Conservation (phyloP, 2,329 filamentous ascomycete genomes). For the Dryadomyces sulphureus region DNA sequence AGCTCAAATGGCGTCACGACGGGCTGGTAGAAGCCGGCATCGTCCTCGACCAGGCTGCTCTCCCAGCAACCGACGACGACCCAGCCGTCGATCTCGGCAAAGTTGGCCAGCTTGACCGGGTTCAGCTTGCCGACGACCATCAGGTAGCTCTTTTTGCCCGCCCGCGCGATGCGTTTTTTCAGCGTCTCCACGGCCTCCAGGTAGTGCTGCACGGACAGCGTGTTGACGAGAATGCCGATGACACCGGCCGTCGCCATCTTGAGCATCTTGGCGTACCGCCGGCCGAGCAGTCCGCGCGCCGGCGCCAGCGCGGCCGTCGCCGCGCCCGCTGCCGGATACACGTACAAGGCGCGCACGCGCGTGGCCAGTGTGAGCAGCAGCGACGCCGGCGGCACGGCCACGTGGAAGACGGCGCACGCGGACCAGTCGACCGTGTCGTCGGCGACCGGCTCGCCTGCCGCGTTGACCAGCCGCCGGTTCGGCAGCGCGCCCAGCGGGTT, state of each 20-base stretch:
- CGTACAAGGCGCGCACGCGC: conserved; percentile 62
- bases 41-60: conserved; percentile 78
- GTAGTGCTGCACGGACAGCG: conserved; percentile 83
- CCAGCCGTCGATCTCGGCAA: conserved; percentile 90
- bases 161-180: conserved; percentile 54
- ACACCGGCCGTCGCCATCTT: conserved; percentile 67
- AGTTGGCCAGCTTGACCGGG: conserved; percentile 90
- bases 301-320: conserved; percentile 13
- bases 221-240: conserved; percentile 92
- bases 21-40: conserved; percentile 66
- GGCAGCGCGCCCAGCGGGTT: conserved; percentile 70
- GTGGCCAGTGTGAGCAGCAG: conserved; percentile 79
- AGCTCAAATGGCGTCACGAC: conserved; percentile 94
- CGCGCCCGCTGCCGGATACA: conserved; percentile 45
- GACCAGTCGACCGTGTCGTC: conserved; percentile 31
- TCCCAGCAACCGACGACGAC: conserved; percentile 98
- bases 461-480: conserved; percentile 52
- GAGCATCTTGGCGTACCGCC: conserved; percentile 78
- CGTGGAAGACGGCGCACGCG: conserved; percentile 63
- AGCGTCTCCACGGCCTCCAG: conserved; percentile 64
- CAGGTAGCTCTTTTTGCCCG: conserved; percentile 89
- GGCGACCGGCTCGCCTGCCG: conserved; percentile 9
- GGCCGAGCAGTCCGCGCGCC: conserved; percentile 48
- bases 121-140: conserved; percentile 96
- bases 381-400: conserved; percentile 65